Conservation (phyloP, 2,329 filamentous ascomycete species). For the Pyrenochaeta sp. region DNA sequence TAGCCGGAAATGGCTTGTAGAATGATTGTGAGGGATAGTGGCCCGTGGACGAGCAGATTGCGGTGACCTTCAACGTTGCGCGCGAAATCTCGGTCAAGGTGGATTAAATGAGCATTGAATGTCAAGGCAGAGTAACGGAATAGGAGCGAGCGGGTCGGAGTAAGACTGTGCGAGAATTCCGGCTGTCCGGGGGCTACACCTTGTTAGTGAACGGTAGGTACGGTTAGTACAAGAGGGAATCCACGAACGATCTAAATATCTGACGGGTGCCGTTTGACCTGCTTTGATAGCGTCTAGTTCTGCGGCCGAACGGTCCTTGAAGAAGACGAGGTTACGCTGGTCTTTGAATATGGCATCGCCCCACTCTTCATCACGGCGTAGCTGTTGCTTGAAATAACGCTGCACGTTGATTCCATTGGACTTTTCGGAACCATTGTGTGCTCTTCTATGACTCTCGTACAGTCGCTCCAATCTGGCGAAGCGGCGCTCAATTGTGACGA, state of each 20-base stretch:
- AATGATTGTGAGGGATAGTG: constrained; percentile 80
- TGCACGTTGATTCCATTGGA: not conserved
- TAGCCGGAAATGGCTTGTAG: constrained; percentile 67
- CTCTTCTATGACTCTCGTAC: constrained; percentile 16
- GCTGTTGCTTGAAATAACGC: constrained; percentile 9
- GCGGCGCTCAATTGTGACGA: constrained; percentile 67
- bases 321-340: constrained; percentile 69
- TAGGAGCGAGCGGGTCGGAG: constrained; percentile 74
- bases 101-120: constrained; percentile 92
- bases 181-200: constrained; percentile 59
- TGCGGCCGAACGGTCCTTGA: constrained; percentile 59
- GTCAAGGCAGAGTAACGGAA: constrained; percentile 88
- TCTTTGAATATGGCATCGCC: constrained; percentile 61
- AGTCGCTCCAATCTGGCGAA: constrained; percentile 46
- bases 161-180: constrained; percentile 67
- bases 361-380: constrained; percentile 18
- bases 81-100: constrained; percentile 78
- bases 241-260: constrained; percentile 50
- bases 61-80: constrained; percentile 76
- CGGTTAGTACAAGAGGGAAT: not conserved
- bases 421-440: not conserved
- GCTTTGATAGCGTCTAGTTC: constrained; percentile 43
- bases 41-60: constrained; percentile 84
- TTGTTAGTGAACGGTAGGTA: constrained; percentile 18
- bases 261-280: constrained; percentile 36